These are phyloP conservation scores for Skeletonema grethae DNA, from an alignment of 108 stramenopile species.

Conservation along the genomic window DNA sequence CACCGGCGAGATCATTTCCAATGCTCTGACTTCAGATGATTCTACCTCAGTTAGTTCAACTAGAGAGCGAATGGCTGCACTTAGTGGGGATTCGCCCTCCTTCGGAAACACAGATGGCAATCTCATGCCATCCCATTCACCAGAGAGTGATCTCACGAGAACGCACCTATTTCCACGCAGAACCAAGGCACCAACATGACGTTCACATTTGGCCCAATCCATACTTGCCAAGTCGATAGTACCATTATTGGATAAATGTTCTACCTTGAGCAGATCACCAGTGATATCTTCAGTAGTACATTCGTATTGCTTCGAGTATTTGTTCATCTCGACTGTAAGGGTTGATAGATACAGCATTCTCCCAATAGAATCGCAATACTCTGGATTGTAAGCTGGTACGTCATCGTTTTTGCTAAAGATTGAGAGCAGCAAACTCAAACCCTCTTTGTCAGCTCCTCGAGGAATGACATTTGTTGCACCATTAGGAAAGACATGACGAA, in stretches of 20 bases:
- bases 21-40: conserved; percentile 29
- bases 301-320: conserved; percentile 60
- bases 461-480: conserved; percentile 16
- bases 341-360: conserved; percentile 44
- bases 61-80: conserved; percentile 49
- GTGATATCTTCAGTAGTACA: conserved; percentile 53
- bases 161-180: conserved; percentile 67
- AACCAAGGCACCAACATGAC: conserved; percentile 50
- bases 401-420: background rate
- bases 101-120: conserved; percentile 48
- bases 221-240: background rate
- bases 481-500: conserved; percentile 33
- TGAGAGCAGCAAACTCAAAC: conserved; percentile 3
- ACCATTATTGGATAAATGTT: background rate
- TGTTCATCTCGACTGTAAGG: conserved; percentile 56
- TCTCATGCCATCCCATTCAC: conserved; percentile 57
- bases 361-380: conserved; percentile 38
- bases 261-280: conserved; percentile 22
- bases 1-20: conserved; percentile 44
- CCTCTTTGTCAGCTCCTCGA: background rate
- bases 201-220: conserved; percentile 49
- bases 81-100: conserved; percentile 15
- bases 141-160: conserved; percentile 47
- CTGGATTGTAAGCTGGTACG: conserved; percentile 27
- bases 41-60: conserved; percentile 53